Conservation (phyloP, 2,329 filamentous ascomycete genomes). For the Colletotrichum zoysiae region DNA sequence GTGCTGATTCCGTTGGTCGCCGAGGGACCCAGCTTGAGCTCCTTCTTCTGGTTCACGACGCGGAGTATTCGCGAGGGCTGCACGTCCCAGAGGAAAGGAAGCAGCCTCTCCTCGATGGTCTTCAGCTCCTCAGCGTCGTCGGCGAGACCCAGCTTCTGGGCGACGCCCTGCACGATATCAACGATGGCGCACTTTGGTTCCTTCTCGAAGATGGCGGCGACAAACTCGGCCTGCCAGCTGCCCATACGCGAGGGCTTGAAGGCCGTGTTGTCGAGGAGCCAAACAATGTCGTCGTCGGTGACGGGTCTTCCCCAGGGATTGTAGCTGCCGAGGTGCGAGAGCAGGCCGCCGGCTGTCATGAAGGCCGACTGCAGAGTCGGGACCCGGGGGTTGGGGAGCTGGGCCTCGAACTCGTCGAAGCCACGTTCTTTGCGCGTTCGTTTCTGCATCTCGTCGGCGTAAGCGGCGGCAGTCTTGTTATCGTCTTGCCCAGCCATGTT, state of each 20-base stretch:
- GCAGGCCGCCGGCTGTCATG: conserved; percentile 52
- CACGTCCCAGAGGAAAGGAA: conserved; percentile 83
- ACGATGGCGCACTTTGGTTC: conserved; percentile 76
- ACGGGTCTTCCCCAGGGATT: conserved; percentile 73
- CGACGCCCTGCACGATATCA: conserved; percentile 77
- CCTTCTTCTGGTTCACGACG: conserved; percentile 66
- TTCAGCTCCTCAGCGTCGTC: conserved; percentile 68
- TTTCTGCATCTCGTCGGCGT: conserved; percentile 61
- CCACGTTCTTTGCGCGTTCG: conserved; percentile 62
- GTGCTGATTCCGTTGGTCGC: conserved; percentile 79
- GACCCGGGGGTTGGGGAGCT: conserved; percentile 55
- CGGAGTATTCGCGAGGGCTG: conserved; percentile 76
- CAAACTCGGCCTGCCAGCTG: conserved; percentile 84
- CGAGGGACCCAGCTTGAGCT: conserved; percentile 75
- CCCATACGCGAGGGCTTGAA: conserved; percentile 66
- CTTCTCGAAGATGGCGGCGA: conserved; percentile 84
- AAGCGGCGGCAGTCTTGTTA: conserved; percentile 43
- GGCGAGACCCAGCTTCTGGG: conserved; percentile 75
- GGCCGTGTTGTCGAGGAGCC: conserved; percentile 92
- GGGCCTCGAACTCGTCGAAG: conserved; percentile 65
- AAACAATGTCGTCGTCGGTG: conserved; percentile 78
- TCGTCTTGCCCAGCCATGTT: conserved; percentile 29
- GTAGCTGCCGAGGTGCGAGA: conserved; percentile 63
- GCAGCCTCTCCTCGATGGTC: conserved; percentile 75
- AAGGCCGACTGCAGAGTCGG: conserved; percentile 48